phyloP scores from a whole-genome alignment of 208 protist species.

The Trypanosoma avium region DNA sequence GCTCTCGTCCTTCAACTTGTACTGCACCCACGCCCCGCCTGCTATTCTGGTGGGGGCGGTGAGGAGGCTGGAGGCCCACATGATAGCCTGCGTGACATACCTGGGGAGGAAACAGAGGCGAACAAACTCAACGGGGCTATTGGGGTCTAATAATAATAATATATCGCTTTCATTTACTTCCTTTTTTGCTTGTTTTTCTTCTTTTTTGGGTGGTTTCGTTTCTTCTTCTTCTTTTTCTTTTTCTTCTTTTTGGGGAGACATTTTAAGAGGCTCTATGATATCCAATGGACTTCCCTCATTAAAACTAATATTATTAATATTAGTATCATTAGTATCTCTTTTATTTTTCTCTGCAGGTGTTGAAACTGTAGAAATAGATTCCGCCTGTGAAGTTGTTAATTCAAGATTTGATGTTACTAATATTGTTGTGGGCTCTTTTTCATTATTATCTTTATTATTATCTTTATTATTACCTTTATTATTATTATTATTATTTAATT shows the following conservation, averaged over 20 bases:
- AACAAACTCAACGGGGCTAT: slow-evolving; percentile 10
- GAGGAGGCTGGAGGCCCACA: slow-evolving; percentile 77
- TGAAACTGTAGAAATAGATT: no score
- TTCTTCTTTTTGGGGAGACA: background rate
- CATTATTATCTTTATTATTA: no score
- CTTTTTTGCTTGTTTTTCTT: background rate
- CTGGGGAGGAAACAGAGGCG: slow-evolving; percentile 10
- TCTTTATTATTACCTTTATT: no score
- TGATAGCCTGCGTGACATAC: slow-evolving; percentile 51
- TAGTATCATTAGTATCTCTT: no score
- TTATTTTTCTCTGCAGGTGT: no score
- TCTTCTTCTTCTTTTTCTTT: background rate
- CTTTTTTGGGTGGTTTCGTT: no score
- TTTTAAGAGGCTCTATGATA: no score
- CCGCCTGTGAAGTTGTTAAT: no score
- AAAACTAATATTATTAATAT: no score
- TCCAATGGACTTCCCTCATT: no score
- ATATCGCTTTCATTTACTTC: background rate
- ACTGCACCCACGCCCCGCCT: slow-evolving; percentile 69
- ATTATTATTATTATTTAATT: background rate
- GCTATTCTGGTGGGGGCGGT: slow-evolving; percentile 43
- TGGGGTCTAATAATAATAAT: background rate
- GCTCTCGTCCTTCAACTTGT: slow-evolving; percentile 87
- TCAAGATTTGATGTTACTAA: no score
- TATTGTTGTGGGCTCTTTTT: no score